Evolutionary conservation across 108 stramenopile genomes (phyloP).

Genomic region (Stephanodiscus triporus): DNA sequence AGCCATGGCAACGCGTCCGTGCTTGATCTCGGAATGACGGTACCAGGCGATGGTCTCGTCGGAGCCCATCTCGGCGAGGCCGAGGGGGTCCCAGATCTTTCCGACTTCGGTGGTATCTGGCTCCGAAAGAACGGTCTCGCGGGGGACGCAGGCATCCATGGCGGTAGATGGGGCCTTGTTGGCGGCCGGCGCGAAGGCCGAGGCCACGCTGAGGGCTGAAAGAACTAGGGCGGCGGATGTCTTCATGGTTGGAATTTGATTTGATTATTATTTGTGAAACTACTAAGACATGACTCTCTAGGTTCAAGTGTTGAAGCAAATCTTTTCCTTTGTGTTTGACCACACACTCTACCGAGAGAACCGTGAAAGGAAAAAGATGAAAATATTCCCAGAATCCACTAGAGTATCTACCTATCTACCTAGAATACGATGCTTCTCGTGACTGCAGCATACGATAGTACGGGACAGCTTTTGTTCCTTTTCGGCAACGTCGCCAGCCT

Average conservation of each 20-base stretch:
- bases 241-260: slow-evolving; percentile 17
- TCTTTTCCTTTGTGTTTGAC: too few relatives aligned
- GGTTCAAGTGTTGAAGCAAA: too few relatives aligned
- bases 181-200: slow-evolving; percentile 40
- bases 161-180: slow-evolving; percentile 34
- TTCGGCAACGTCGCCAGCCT: too few relatives aligned
- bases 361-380: too few relatives aligned
- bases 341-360: too few relatives aligned
- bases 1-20: slow-evolving; percentile 85
- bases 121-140: slow-evolving; percentile 59
- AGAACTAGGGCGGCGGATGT: slow-evolving; percentile 38
- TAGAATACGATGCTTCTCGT: too few relatives aligned
- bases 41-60: slow-evolving; percentile 82
- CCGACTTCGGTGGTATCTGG: slow-evolving; percentile 77
- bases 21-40: slow-evolving; percentile 83
- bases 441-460: too few relatives aligned
- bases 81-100: slow-evolving; percentile 75
- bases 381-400: too few relatives aligned
- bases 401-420: too few relatives aligned
- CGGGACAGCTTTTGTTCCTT: too few relatives aligned
- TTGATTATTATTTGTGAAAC: not conserved
- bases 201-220: slow-evolving; percentile 38
- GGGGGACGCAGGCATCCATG: slow-evolving; percentile 40
- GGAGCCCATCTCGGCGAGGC: slow-evolving; percentile 67
- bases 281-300: too few relatives aligned